Evolutionary conservation across 805 yeast species (phyloP), one percentile per base, ranked within the genome.

Genomic region (Pichia nakasei): DNA sequence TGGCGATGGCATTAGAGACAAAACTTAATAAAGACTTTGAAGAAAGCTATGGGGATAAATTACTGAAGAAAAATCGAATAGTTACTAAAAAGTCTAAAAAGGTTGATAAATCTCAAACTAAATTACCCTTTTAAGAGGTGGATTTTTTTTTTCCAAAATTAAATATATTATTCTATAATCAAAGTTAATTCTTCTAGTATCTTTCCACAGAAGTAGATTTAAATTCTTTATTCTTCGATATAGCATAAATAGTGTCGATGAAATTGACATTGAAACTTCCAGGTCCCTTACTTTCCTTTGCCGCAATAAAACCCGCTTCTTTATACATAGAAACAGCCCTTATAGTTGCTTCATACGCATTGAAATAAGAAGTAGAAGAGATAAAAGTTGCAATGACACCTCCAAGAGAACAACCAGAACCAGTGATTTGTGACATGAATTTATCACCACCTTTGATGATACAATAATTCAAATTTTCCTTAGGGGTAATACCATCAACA

Each of bases 361-460:
- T 61, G 15, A 34, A 31, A 8, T 54, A 60, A 1, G 68, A 61
- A 42, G 60, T 53, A 3, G 76, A 73, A 3, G 80, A 80, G 2
- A 78, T 58, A 46, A 66, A 71, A 1, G 84, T 67, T 0, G 84
- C 80, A 42, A 86, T 76, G 0, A 76, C 72, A 37, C 88, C 78
- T 1, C 95, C 95, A 33, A 87, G 62, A 0, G 91, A 75, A 49
- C 96, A 87, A 0, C 96, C 96, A 2, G 88, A 68, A 0, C 94
- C 95, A 0, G 95, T 86, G 5, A 86, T 73, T 11, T 65, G 58
- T 0, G 81, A 80, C 82, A 86, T 79, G 17, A 78, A 51, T 19
- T 62, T 61, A 51, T 76, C 71, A 1, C 93, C 87, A 6, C 89
- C 91, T 9, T 53, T 45, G 5, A 79, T 56, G 3, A 56, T 51